A percentile compares a stretch with the other conserved stretches of the same genome.
These are phyloP conservation scores for Lachnellula suecica DNA, from an alignment of 2,329 filamentous ascomycete genomes.

Conservation along the genomic window DNA sequence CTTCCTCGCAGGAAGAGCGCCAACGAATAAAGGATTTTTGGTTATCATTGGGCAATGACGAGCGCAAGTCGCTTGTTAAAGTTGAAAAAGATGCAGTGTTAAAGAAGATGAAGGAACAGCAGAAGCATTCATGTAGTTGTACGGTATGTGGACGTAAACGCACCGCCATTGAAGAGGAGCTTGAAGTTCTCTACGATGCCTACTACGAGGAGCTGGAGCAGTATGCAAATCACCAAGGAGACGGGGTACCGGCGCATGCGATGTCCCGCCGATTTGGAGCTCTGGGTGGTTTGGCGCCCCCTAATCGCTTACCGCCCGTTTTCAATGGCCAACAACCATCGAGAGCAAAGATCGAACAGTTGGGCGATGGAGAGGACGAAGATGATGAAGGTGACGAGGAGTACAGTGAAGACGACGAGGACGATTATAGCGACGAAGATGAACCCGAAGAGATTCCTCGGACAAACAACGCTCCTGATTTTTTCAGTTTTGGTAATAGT, in stretches of 20 bases:
- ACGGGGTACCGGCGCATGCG: conserved; percentile 67
- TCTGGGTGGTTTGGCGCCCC: conserved; percentile 52
- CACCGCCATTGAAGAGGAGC: conserved; percentile 94
- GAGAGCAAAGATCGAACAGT: conserved; percentile 68
- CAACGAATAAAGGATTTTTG: conserved; percentile 98
- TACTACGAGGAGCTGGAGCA: conserved; percentile 98
- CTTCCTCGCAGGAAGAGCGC: conserved; percentile 87
- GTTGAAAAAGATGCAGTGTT: conserved; percentile 98
- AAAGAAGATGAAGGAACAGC: conserved; percentile 99
- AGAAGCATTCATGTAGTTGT: conserved; percentile 98
- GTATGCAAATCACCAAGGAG: conserved; percentile 85
- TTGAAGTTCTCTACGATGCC: conserved; percentile 95
- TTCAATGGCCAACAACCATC: conserved; percentile 69
- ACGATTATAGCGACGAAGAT: conserved; percentile 68
- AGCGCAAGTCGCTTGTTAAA: conserved; percentile 92
- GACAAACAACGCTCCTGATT: conserved; percentile 69
- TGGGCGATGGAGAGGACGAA: conserved; percentile 44
- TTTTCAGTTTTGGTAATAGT: conserved; percentile 97
- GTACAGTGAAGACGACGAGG: conserved; percentile 47
- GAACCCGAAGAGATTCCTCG: conserved; percentile 64
- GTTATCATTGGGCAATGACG: conserved; percentile 90
- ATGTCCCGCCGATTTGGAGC: conserved; percentile 64
- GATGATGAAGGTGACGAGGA: conserved; percentile 50
- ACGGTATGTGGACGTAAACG: conserved; percentile 95
- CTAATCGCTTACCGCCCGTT: conserved; percentile 56